Percentiles rank a stretch among this genome's conserved stretches.
These are phyloP conservation scores for Monosporozyma aerobia DNA, from an alignment of 805 yeast species.

Conservation along the genomic window DNA sequence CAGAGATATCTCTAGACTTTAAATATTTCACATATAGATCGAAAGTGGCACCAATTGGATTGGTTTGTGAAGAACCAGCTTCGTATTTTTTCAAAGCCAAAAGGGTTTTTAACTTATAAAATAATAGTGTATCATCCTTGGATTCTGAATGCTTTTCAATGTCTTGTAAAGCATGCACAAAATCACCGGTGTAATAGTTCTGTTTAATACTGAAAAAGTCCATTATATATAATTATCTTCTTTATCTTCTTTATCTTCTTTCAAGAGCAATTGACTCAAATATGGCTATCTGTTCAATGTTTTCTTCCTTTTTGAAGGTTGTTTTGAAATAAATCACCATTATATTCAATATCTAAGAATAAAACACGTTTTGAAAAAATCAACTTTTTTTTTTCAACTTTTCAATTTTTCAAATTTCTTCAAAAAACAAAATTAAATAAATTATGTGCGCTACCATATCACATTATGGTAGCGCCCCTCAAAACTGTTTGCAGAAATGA, in stretches of 20 bases:
- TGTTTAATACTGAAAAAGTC: slow-evolving; percentile 49
- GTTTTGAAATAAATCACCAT: background rate
- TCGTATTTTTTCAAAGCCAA: slow-evolving; percentile 22
- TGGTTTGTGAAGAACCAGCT: slow-evolving; percentile 9
- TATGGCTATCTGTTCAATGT: background rate
- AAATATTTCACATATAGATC: slow-evolving; percentile 22
- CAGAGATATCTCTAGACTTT: slow-evolving; percentile 10
- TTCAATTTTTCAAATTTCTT: background rate
- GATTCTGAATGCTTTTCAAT: slow-evolving; percentile 32
- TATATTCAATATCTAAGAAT: background rate
- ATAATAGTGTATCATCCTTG: slow-evolving; percentile 20
- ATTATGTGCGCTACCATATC: background rate
- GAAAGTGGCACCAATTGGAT: slow-evolving; percentile 24
- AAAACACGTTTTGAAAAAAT: background rate
- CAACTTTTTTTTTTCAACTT: background rate
- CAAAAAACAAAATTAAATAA: too few species aligned
- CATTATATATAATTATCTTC: slow-evolving; percentile 5
- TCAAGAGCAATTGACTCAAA: background rate
- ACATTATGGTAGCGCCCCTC: background rate
- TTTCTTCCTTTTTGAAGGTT: background rate
- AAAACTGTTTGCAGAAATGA: background rate
- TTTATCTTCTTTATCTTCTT: background rate
- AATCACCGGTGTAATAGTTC: slow-evolving; percentile 54
- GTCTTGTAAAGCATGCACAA: slow-evolving; percentile 35
- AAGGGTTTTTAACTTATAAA: slow-evolving; percentile 31